Conservation (phyloP, 805 yeast species). For the Lachancea lanzarotensis region DNA sequence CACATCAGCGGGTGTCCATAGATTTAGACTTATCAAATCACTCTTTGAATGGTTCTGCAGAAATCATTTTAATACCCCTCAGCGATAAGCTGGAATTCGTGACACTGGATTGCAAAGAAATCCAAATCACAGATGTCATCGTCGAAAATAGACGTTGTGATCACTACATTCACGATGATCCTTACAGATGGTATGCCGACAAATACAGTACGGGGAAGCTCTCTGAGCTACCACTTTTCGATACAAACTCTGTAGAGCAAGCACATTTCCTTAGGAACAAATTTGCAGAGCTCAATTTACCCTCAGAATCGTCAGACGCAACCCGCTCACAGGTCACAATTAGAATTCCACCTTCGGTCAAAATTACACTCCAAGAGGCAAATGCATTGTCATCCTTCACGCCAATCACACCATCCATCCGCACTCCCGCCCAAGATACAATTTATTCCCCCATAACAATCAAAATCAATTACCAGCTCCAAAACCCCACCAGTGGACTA, state of each 20-base stretch:
- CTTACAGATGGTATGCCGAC: slow-evolving; percentile 14
- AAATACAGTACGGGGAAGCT: slow-evolving; percentile 13
- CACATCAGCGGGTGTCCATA: slow-evolving; percentile 75
- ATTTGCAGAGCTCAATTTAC: slow-evolving; percentile 27
- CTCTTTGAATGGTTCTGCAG: slow-evolving; percentile 66
- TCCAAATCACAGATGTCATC: slow-evolving; percentile 54
- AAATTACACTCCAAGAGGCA: slow-evolving; percentile 52
- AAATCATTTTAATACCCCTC: slow-evolving; percentile 72
- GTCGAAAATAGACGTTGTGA: slow-evolving; percentile 52
- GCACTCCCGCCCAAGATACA: slow-evolving; percentile 37
- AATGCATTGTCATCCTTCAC: slow-evolving; percentile 32
- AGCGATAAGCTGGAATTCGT: slow-evolving; percentile 49
- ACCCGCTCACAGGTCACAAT: slow-evolving; percentile 28
- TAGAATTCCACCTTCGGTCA: slow-evolving; percentile 36
- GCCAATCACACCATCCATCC: slow-evolving; percentile 37
- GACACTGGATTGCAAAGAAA: slow-evolving; percentile 74
- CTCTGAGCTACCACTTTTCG: slow-evolving; percentile 11
- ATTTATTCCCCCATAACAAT: slow-evolving; percentile 70
- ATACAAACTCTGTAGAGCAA: slow-evolving; percentile 28
- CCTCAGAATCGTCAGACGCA: slow-evolving; percentile 21
- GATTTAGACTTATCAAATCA: slow-evolving; percentile 71
- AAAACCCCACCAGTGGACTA: slow-evolving; percentile 67
- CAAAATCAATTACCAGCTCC: slow-evolving; percentile 57
- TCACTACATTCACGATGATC: slow-evolving; percentile 30
- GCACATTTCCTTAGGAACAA: slow-evolving; percentile 30